Evolutionary conservation across 2,329 filamentous ascomycete species (phyloP).

Genomic region (Pyricularia sp.): DNA sequence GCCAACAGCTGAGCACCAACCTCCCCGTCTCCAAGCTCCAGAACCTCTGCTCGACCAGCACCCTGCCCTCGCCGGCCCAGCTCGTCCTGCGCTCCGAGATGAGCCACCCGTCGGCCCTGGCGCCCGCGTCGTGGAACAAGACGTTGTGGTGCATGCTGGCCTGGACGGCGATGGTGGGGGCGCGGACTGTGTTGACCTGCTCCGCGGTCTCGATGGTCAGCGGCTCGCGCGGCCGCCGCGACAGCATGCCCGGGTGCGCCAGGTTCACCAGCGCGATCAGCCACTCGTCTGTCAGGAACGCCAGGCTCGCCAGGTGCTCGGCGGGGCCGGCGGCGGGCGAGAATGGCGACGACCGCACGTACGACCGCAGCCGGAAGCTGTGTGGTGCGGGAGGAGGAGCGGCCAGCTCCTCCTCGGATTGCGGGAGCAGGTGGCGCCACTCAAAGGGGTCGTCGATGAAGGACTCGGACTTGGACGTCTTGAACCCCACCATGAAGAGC

Average conservation of each 20-base stretch:
- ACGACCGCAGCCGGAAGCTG: conserved; percentile 3
- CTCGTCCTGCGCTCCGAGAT: conserved; percentile 2
- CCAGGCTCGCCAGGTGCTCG: conserved; percentile 2
- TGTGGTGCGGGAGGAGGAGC: neutral
- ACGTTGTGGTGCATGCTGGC: conserved; percentile 2
- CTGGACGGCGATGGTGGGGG: conserved; percentile 2
- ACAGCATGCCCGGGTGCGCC: neutral
- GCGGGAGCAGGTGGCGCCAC: conserved; percentile 1
- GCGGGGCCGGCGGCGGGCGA: neutral
- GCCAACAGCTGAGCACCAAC: conserved; percentile 3
- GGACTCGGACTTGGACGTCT: neutral
- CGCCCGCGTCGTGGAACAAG: conserved; percentile 3
- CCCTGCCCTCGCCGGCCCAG: conserved; percentile 4
- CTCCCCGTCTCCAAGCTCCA: conserved; percentile 2
- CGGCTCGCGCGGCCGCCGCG: neutral
- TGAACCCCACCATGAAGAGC: neutral
- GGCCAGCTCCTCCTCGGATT: neutral
- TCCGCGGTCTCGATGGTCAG: neutral
- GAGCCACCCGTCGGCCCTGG: conserved; percentile 5
- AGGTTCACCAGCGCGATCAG: conserved; percentile 4
- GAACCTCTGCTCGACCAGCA: conserved; percentile 5
- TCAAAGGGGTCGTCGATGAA: conserved; percentile 2
- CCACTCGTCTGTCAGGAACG: conserved; percentile 4
- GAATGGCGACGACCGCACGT: conserved; percentile 4
- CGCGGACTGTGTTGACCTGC: neutral